Evolutionary conservation across 352 stramenopile species (phyloP).

Genomic region (Thalassiosira exigua): DNA sequence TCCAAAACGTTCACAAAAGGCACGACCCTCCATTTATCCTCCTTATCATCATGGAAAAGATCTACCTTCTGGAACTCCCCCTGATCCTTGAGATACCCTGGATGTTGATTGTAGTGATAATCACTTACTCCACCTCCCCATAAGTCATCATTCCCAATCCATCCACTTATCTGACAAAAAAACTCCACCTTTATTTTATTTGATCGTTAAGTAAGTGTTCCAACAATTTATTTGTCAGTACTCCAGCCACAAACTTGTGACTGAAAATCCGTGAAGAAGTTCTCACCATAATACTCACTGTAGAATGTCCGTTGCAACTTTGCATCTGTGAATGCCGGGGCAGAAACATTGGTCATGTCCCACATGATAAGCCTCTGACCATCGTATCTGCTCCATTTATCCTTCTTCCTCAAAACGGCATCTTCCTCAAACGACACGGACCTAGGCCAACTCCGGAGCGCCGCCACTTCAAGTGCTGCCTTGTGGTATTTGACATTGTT

Average conservation of each 20-base stretch:
- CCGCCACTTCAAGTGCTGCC: conserved; percentile 12
- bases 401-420: conserved; percentile 11
- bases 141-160: conserved; percentile 5
- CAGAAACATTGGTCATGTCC: conserved; percentile 43
- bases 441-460: conserved; percentile 36
- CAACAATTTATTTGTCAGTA: no score
- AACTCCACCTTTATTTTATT: conserved; percentile 42
- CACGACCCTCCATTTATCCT: no score
- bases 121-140: conserved; percentile 35
- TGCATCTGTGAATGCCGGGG: conserved; percentile 8
- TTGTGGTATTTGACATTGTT: conserved; percentile 38
- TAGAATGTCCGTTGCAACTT: conserved; percentile 23
- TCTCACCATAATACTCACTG: conserved; percentile 39
- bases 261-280: conserved; percentile 32
- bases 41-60: conserved; percentile 25
- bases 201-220: no score
- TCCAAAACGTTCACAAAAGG: conserved; percentile 35
- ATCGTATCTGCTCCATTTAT: conserved; percentile 2
- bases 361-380: no score
- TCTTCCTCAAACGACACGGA: conserved; percentile 44
- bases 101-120: conserved; percentile 13
- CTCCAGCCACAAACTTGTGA: no score
- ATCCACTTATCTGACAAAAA: conserved; percentile 24
- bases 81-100: conserved; percentile 36
- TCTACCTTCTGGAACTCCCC: conserved; percentile 19